Evolutionary conservation across 2,329 filamentous ascomycete genomes (phyloP), one percentile per base, ranked within the genome.

Genomic region (Colletotrichum salicis): DNA sequence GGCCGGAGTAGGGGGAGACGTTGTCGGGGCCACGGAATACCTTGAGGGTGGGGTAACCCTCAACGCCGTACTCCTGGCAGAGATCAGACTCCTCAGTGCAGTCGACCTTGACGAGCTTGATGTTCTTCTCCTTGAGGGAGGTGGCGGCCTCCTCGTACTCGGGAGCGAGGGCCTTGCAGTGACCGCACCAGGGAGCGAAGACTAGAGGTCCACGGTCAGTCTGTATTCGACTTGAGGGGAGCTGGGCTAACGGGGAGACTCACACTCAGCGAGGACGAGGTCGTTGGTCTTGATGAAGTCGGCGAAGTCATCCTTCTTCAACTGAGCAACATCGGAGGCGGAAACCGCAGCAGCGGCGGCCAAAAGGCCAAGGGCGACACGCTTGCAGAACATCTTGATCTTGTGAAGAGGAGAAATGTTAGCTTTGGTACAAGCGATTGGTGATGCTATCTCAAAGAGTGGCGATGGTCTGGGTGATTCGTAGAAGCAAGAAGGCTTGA

Each of bases 1-100:
- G 92, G 80, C 96, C 96, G 78, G 88, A 87, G 86, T 99, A 99
- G 75, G 95, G 92, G 76, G 90, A 87, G 81, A 94, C 85, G 82
- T 93, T 94, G 12, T 98, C 94, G 55, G 86, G 84, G 77, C 96
- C 96, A 79, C 96, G 94, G 95, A 99, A 99, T 85, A 99, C 91
- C 92, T 98, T 99, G 81, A 99, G 91, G 76, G 96, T 99, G 74
- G 96, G 96, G 89, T 99, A 99, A 76, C 96, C 96, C 88, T 98
- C 95, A 55, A 99, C 95, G 74, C 94, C 95, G 79, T 93, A 94
- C 78, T 90, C 87, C 84, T 95, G 90, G 91, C 96, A 99, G 76
- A 99, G 92, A 41, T 97, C 94, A 74, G 91, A 86, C 88, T 99
- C 94, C 82, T 93, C 95, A 80, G 96, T 98, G 89, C 96, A 98